Evolutionary conservation across 192 early-diverging fungal species (phyloP), one percentile per base, ranked within the genome.

Genomic region (Chytriomyces sp.): DNA sequence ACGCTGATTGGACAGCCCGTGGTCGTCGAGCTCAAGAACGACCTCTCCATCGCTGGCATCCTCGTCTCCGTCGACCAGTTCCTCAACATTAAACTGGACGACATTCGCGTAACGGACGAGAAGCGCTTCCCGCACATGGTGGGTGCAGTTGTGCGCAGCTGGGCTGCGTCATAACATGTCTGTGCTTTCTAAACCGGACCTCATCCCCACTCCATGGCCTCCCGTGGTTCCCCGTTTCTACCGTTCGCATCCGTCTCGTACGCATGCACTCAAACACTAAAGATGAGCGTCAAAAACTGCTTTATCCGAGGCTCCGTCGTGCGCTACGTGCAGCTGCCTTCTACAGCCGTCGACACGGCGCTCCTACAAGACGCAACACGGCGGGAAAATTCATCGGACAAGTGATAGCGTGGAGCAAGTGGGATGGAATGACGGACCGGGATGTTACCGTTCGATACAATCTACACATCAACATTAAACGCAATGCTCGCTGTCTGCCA

Each of bases 301-400:
- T 99, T 98, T 78, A 98, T 99, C 73, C 91, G 98, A 66, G 98
- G 98, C 22, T 98, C 96, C 4, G 98, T 99, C 0, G 96, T 99
- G 37, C 89, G 98, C 30, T 99, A 99, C 69, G 96, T 98, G 28
- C 89, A 92, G 64, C 75, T 99, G 39, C 95, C 94, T 1, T 81
- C 93, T 4, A 83, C 86, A 33, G 89, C 91, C 10, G 94, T 99
- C 22, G 96, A 99, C 76, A 98, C 93, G 19, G 93, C 92, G 49
- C 75, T 99, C 64, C 77, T 99, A 55, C 98, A 99, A 75, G 98
- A 99, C 77, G 98, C 98, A 2, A 91, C 98, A 4, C 81, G 98
- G 58, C 83, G 92, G 41, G 96, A 99, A 80, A 92, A 95, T 14
- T 89, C 91, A 64, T 66, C 73, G 10, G 59, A 60, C 25, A 73